Conservation (phyloP, 352 stramenopile species). For the Blastocystis sp. region DNA sequence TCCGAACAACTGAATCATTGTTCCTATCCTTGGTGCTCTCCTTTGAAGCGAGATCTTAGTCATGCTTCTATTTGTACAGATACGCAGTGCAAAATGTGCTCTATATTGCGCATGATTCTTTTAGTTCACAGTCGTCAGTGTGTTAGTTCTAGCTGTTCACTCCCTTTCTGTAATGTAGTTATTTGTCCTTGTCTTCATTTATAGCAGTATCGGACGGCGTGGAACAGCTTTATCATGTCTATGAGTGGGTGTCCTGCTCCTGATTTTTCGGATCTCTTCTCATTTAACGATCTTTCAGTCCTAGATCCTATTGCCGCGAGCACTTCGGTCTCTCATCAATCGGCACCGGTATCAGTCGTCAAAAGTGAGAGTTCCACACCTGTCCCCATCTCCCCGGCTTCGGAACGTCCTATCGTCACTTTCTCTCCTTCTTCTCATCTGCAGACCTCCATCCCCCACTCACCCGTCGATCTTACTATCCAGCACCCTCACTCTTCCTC, state of each 20-base stretch:
- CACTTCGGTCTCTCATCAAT: neutral
- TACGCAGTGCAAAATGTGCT: neutral
- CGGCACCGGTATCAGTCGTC: neutral
- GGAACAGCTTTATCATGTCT: neutral
- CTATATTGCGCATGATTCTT: neutral
- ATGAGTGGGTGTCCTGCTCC: neutral
- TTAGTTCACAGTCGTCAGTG: conserved; percentile 33
- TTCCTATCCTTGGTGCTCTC: neutral
- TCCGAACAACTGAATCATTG: neutral
- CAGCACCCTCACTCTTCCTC: neutral
- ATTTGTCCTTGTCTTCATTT: neutral
- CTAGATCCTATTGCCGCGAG: neutral
- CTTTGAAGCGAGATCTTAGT: neutral
- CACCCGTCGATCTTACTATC: neutral
- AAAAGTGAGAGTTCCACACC: neutral
- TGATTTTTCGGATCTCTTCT: neutral
- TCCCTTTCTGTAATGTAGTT: neutral
- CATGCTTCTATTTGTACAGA: conserved; percentile 41
- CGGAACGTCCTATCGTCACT: neutral
- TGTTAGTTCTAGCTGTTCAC: neutral
- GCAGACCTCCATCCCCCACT: neutral
- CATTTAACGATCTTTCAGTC: neutral
- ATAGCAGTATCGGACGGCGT: conserved; percentile 10
- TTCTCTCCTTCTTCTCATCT: neutral
- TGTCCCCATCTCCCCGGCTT: neutral